Conservation (phyloP, 805 yeast genomes). For the Wickerhamomyces rabaulensis region DNA sequence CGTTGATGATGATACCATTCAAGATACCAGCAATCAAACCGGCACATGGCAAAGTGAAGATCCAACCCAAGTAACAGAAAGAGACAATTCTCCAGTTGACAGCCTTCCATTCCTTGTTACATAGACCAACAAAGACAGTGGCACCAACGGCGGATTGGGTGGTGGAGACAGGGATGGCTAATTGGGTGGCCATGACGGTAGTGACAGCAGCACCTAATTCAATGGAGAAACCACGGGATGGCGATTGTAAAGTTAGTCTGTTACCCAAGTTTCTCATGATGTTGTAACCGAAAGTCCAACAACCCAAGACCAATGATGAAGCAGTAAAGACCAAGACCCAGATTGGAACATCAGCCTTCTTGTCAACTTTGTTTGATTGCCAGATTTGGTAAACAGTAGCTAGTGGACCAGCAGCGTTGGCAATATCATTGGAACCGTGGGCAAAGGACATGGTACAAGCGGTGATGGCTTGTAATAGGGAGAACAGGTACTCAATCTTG, state of each 20-base stretch:
- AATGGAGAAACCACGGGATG: constrained; percentile 71
- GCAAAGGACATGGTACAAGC: constrained; percentile 80
- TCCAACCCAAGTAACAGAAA: constrained; percentile 71
- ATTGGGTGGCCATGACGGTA: constrained; percentile 68
- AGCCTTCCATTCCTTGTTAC: constrained; percentile 56
- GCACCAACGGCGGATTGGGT: constrained; percentile 80
- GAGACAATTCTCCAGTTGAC: constrained; percentile 75
- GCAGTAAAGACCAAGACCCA: constrained; percentile 73
- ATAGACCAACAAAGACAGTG: constrained; percentile 68
- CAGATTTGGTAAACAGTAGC: constrained; percentile 61
- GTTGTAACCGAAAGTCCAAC: constrained; percentile 68
- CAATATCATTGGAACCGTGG: constrained; percentile 76
- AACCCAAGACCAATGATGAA: constrained; percentile 58
- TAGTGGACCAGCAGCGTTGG: constrained; percentile 75
- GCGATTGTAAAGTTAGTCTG: constrained; percentile 69
- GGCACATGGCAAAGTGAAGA: constrained; percentile 67
- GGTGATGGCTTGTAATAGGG: constrained; percentile 64
- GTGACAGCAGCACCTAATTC: constrained; percentile 78
- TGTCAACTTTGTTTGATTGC: constrained; percentile 40
- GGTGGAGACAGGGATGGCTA: constrained; percentile 68
- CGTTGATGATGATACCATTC: constrained; percentile 57
- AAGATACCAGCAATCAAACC: constrained; percentile 66
- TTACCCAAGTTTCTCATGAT: constrained; percentile 70
- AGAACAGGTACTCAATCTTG: constrained; percentile 62
- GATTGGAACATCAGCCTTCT: constrained; percentile 55